Conservation (phyloP, 2,329 filamentous ascomycete genomes). For the Hymenoscyphus fructigenus region DNA sequence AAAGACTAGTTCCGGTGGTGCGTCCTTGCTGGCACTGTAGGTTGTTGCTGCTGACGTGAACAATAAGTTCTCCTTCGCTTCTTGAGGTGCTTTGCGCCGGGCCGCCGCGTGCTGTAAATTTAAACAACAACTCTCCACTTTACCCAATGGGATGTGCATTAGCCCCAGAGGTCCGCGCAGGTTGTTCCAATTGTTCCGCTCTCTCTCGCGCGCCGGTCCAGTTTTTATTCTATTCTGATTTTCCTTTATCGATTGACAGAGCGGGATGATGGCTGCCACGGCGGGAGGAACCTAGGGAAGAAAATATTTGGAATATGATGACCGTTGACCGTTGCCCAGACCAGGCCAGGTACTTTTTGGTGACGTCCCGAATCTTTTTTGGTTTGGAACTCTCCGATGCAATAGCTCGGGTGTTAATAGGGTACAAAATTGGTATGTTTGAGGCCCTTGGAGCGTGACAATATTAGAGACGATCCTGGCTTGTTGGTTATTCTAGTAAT, state of each 20-base stretch:
- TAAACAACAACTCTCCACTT: slow-evolving; percentile 2
- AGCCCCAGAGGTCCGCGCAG: too few species aligned
- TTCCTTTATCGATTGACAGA: background rate
- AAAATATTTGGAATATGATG: background rate
- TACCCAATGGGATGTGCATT: background rate
- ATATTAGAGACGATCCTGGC: background rate
- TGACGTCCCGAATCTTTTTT: background rate
- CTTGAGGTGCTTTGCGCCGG: background rate
- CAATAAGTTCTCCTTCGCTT: background rate
- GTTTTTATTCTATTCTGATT: slow-evolving; percentile 1
- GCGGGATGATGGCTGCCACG: background rate
- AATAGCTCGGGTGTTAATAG: slow-evolving; percentile 2
- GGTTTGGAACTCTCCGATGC: background rate
- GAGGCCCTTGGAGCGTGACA: background rate
- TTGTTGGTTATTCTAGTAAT: background rate
- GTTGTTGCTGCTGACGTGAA: background rate
- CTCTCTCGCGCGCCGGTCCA: slow-evolving; percentile 1
- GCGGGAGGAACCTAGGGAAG: background rate
- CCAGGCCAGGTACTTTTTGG: background rate
- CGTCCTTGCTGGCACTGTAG: background rate
- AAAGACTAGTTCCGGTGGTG: background rate
- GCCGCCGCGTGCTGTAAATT: background rate
- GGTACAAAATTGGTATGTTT: background rate
- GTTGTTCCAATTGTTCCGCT: too few species aligned
- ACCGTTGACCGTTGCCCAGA: background rate